Evolutionary conservation across 106 monocot genomes (phyloP).

Genomic region (Narthecium ossifragum): DNA sequence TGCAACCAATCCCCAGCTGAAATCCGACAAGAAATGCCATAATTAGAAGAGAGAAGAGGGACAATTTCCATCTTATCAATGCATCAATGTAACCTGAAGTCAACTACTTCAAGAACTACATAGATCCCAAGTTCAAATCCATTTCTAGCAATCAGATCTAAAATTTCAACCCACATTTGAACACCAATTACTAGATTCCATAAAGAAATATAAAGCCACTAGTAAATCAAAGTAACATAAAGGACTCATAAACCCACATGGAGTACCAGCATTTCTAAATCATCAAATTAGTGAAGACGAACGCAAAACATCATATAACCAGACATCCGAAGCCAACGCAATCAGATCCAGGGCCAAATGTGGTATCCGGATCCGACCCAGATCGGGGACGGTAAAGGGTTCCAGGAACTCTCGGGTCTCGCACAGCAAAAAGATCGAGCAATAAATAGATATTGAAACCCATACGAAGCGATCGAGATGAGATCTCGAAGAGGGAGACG

Average conservation of each 20-base stretch:
- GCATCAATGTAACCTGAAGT: background rate
- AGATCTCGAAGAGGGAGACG: background rate
- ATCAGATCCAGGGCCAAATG: background rate
- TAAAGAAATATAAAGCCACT: background rate
- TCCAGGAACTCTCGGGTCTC: too few species aligned
- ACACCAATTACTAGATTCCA: background rate
- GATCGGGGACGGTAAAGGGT: background rate
- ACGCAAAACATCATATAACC: background rate
- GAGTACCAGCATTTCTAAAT: too few species aligned
- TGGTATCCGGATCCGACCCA: background rate
- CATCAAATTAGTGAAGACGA: background rate
- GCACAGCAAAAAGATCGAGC: background rate
- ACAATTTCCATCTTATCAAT: background rate
- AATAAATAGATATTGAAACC: background rate
- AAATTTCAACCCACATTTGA: background rate
- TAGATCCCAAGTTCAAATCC: background rate
- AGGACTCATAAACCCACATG: too few species aligned
- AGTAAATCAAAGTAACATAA: background rate
- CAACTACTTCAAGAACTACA: background rate
- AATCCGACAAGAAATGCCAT: background rate
- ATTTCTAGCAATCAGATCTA: background rate
- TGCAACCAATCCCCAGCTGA: slow-evolving; percentile 99
- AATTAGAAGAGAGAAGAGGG: too few species aligned
- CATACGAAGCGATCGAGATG: too few species aligned
- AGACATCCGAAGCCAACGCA: background rate